These are phyloP conservation scores for Neopestalotiopsis clavispora DNA, from an alignment of 2,329 filamentous ascomycete species.

Conservation along the genomic window DNA sequence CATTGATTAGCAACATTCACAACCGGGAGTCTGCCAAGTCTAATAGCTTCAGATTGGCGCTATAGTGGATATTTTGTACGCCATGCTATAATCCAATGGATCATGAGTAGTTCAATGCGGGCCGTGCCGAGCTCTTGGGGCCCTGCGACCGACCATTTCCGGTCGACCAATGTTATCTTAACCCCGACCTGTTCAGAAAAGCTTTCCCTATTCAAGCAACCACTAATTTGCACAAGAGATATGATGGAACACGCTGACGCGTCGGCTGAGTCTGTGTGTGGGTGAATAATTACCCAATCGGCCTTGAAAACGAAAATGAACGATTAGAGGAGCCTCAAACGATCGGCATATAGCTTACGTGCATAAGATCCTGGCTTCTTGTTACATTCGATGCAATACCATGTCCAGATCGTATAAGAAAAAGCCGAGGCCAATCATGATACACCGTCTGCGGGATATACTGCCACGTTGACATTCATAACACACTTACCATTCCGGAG, in stretches of 20 bases:
- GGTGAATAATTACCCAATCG: not conserved
- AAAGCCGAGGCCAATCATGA: not conserved
- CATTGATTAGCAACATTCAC: not conserved
- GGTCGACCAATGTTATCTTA: not conserved
- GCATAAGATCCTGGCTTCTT: not conserved
- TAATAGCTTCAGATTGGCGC: not conserved
- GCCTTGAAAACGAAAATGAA: not conserved
- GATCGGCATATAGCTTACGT: constrained; percentile 1
- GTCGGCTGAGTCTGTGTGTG: not conserved
- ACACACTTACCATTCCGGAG: not conserved
- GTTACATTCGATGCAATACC: not conserved
- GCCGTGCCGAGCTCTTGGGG: not conserved
- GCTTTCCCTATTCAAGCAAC: not conserved
- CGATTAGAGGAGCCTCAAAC: not conserved
- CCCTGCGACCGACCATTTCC: not conserved
- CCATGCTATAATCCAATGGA: not conserved
- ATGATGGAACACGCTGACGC: not conserved
- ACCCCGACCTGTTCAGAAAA: not conserved
- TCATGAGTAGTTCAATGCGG: not conserved
- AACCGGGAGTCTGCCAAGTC: not conserved
- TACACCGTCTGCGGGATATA: not conserved
- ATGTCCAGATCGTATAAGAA: not conserved
- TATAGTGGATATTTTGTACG: not conserved
- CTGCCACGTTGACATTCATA: not conserved
- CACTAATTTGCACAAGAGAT: not conserved